Evolutionary conservation across 495 filamentous ascomycete species (phyloP), one percentile per base, ranked within the genome.

Genomic region (Alectoria sarmentosa): DNA sequence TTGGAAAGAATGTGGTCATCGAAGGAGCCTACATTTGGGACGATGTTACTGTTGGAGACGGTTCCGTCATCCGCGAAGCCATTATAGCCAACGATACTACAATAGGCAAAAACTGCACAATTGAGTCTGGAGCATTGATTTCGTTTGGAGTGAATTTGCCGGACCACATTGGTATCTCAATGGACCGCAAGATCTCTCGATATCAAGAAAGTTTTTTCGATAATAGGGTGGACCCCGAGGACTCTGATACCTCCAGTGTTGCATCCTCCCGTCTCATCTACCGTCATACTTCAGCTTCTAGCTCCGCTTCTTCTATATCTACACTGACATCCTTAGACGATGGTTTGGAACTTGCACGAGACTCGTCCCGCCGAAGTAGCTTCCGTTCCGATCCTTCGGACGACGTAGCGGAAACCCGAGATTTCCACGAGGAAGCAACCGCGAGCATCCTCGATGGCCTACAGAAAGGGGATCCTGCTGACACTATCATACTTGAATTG

Each of bases 1-100:
- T 99, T 66, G 94, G 95, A 32, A 88, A 82, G 64, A 88, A 93
- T 67, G 91, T 92, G 34, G 81, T 74, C 48, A 85, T 99, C 66
- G 80, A 89, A 28, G 81, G 88, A 69, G 88, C 92, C 15, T 93
- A 94, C 70, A 86, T 99, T 67, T 99, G 95, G 94, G 91, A 97
- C 66, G 80, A 87, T 68, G 86, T 85, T 5, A 79, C 82, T 5
- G 85, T 99, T 68, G 86, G 82, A 1, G 90, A 97, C 71, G 84
- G 83, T 9, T 79, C 86, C 14, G 80, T 79, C n/a, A 76, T 97
- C 21, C 76, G 81, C 17, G 83, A 83, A 62, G 88, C 92, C 11
- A 86, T 99, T 38, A 76, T 98, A 62, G 94, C 90, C 8, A 82
- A 84, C 69, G 81, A 80, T 21, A 88, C 79, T 15, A 79, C 81